Evolutionary conservation across 2,329 filamentous ascomycete species (phyloP), one percentile per base, ranked within the genome.

Genomic region (Phoma sp.): DNA sequence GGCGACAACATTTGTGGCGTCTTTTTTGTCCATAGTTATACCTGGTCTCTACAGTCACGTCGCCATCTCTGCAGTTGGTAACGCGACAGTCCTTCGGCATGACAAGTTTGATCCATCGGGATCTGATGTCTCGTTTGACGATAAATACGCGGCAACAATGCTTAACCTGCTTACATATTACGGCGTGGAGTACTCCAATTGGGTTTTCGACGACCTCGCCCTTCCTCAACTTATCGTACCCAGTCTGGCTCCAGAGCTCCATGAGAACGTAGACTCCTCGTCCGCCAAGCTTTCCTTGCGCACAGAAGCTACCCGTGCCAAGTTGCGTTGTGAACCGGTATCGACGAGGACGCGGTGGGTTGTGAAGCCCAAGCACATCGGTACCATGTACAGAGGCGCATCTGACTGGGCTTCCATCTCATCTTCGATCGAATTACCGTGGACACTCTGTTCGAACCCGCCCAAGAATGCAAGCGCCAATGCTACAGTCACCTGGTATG

Each of bases 141-240:
- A 48, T 17, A 38, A 39, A n/a, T 15, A 31, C 15, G 45, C 45
- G n/a, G 45, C 31, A 3, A 15, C 24, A 3, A 38, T 38, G 32
- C 33, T 48, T 12, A 48, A 48, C 29, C 33, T 48, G 21, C 45
- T 48, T 15, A 39, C 36, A 6, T 48, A 48, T 33, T 48, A 48
- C 35, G 35, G 25, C 19, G 19, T 48, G 4, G 35, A 32, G 6
- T 48, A 48, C 35, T 31, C 45, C 5, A 19, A 21, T 9, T 48
- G 45, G 45, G 35, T 21, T 8, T 39, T 37, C 29, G 35, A 39
- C 3, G 35, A 48, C 19, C 45, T 48, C 17, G 22, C 45, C 15
- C 12, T 48, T 21, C 33, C 45, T 12, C 21, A 39, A 15, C 17
- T 40, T 2, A n/a, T 17, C n/a, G 10, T 24, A 6, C 45, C 36